phyloP scores from a whole-genome alignment of 192 early-diverging fungal genomes.

The Chytriomyces sp. region DNA sequence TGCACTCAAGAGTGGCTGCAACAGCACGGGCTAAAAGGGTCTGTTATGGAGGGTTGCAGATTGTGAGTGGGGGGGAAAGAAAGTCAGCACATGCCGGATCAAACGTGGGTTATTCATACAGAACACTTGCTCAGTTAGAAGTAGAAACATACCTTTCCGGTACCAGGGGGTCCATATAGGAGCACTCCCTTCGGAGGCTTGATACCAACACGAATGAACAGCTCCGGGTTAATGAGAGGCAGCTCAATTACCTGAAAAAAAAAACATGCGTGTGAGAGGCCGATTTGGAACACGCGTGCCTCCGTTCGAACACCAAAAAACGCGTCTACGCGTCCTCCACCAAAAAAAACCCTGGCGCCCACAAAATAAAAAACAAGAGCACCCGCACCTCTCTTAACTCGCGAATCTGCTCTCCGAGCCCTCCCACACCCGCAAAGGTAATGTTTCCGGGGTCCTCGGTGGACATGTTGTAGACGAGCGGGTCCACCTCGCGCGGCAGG shows the following conservation, averaged over 20 bases:
- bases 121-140: too few relatives aligned
- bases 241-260: slow-evolving; percentile 86
- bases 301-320: too few relatives aligned
- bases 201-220: slow-evolving; percentile 96
- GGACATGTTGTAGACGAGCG: slow-evolving; percentile 99
- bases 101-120: too few relatives aligned
- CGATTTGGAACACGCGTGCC: background rate
- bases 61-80: background rate
- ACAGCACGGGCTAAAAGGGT: slow-evolving; percentile 97
- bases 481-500: slow-evolving; percentile 97
- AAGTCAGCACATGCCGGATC: too few relatives aligned
- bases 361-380: slow-evolving; percentile 7
- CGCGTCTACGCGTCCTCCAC: too few relatives aligned
- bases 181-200: slow-evolving; percentile 99
- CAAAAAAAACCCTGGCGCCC: slow-evolving; percentile 25
- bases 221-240: slow-evolving; percentile 97
- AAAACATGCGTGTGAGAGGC: background rate
- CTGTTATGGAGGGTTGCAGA: background rate
- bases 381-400: slow-evolving; percentile 85
- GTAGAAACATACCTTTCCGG: slow-evolving; percentile 69
- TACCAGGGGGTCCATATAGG: slow-evolving; percentile 95
- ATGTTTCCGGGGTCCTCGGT: slow-evolving; percentile 94
- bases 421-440: slow-evolving; percentile 97
- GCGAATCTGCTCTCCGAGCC: slow-evolving; percentile 93
- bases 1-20: slow-evolving; percentile 94